Conservation (phyloP, 2,329 filamentous ascomycete genomes). For the Aspergillus candidus region DNA sequence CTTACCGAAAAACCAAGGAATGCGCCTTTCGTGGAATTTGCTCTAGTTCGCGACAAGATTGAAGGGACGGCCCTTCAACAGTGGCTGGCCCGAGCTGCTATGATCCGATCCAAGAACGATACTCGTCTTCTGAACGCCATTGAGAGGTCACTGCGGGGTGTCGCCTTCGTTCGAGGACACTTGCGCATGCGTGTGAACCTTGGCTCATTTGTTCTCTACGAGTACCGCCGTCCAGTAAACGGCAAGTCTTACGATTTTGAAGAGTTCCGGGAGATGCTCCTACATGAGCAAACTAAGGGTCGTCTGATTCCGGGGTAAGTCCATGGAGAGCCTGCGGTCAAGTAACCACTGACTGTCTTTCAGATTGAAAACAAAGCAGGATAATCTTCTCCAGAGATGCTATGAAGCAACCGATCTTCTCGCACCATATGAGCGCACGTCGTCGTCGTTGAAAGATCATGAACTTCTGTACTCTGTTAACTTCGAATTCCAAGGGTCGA, state of each 20-base stretch:
- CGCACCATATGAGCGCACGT: conserved; percentile 18
- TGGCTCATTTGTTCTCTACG: conserved; percentile 35
- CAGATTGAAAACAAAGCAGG: conserved; percentile 21
- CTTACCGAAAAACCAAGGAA: conserved; percentile 20
- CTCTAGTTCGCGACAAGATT: conserved; percentile 16
- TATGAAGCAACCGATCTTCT: conserved; percentile 24
- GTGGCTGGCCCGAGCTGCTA: conserved; percentile 17
- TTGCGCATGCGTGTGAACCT: conserved; percentile 40
- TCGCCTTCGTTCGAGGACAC: conserved; percentile 29
- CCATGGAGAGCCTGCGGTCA: neutral
- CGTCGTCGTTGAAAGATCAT: conserved; percentile 16
- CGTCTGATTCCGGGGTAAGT: conserved; percentile 34
- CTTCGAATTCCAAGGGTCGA: conserved; percentile 34
- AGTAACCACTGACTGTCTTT: conserved; percentile 2
- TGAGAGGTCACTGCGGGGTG: conserved; percentile 25
- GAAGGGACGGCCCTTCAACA: conserved; percentile 12
- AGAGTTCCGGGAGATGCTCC: conserved; percentile 39
- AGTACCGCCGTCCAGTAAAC: conserved; percentile 27
- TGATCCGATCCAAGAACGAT: conserved; percentile 27
- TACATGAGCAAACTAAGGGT: conserved; percentile 31
- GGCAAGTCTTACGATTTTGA: conserved; percentile 27
- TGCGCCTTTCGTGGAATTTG: conserved; percentile 13
- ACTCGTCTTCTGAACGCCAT: conserved; percentile 24
- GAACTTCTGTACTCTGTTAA: conserved; percentile 34
- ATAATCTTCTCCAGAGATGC: conserved; percentile 25